Evolutionary conservation across 441 rosid genomes (phyloP).

Genomic region (Erysimum pusillum): DNA sequence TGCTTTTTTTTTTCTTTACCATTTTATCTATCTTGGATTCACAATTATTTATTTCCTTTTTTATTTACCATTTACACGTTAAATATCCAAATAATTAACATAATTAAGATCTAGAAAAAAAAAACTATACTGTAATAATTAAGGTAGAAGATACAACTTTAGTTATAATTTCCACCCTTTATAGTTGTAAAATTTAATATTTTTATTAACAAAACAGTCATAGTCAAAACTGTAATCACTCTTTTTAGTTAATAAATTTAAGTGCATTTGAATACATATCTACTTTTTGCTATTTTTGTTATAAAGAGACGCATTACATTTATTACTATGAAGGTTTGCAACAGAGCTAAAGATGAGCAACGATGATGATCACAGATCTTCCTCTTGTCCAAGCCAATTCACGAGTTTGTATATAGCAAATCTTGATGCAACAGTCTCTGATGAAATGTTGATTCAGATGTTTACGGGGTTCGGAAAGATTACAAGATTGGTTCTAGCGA

Average conservation of each 20-base stretch:
- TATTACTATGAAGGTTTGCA: conserved; percentile 18
- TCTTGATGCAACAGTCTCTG: conserved; percentile 35
- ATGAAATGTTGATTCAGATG: conserved; percentile 31
- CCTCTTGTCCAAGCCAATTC: conserved; percentile 24
- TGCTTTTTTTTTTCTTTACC: not conserved
- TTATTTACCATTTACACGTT: not conserved
- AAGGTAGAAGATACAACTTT: not conserved
- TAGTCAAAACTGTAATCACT: conserved; percentile 20
- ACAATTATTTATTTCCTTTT: too few species aligned
- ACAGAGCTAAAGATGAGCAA: conserved; percentile 29
- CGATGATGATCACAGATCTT: conserved; percentile 5
- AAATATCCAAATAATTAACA: not conserved
- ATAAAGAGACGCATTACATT: conserved; percentile 23
- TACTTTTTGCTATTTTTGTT: conserved; percentile 16
- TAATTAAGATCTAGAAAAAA: not conserved
- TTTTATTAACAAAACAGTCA: not conserved
- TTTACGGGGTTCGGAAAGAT: conserved; percentile 38
- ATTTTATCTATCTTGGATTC: too few species aligned
- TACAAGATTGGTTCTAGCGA: conserved; percentile 18
- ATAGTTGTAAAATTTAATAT: not conserved
- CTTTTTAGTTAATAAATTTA: conserved; percentile 16
- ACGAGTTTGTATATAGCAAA: conserved; percentile 34
- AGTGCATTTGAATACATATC: conserved; percentile 5
- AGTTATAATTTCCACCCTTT: not conserved
- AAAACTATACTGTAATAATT: too few species aligned